Percentiles rank a stretch among this genome's conserved stretches.
Evolutionary conservation across 139 green algal genomes (phyloP).

Genomic region (Zygnema circumcarinatum): DNA sequence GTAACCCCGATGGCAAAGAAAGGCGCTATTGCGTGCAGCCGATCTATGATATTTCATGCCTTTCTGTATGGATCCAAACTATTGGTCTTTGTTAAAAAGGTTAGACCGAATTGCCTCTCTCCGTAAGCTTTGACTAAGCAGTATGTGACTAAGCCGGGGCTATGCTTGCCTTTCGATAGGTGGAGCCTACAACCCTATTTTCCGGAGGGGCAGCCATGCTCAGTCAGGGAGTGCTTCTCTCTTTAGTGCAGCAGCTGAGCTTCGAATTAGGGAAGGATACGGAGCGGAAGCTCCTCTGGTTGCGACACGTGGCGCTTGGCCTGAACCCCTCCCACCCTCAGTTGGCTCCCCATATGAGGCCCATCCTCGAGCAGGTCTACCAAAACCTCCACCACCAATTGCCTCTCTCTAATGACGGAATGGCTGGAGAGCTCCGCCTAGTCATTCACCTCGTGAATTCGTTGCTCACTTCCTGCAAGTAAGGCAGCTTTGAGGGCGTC

Average conservation of each 20-base stretch:
- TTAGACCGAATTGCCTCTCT: too few species aligned
- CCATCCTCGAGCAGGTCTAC: conserved; percentile 57
- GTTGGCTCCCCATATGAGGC: conserved; percentile 71
- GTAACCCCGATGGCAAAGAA: neutral
- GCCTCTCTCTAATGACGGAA: neutral
- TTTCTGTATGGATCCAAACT: too few species aligned
- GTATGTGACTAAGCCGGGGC: neutral
- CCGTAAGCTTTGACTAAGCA: too few species aligned
- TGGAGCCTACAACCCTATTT: conserved; percentile 38
- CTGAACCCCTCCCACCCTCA: conserved; percentile 71
- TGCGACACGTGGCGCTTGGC: conserved; percentile 69
- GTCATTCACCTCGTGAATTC: conserved; percentile 59
- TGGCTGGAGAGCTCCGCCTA: conserved; percentile 23
- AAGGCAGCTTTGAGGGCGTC: too few species aligned
- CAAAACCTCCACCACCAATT: conserved; percentile 30
- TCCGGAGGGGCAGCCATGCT: conserved; percentile 35
- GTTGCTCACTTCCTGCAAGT: conserved; percentile 47
- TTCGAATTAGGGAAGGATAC: conserved; percentile 65
- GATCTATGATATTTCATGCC: too few species aligned
- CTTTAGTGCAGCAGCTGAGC: conserved; percentile 80
- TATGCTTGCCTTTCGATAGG: conserved; percentile 2
- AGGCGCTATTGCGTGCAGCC: neutral
- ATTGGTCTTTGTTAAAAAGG: too few species aligned
- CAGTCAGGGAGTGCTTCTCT: conserved; percentile 77
- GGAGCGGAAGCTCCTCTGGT: conserved; percentile 76